Base-by-base conservation (phyloP, 768 basidiomycete species). In the Cyclocybe cylindracea region DNA sequence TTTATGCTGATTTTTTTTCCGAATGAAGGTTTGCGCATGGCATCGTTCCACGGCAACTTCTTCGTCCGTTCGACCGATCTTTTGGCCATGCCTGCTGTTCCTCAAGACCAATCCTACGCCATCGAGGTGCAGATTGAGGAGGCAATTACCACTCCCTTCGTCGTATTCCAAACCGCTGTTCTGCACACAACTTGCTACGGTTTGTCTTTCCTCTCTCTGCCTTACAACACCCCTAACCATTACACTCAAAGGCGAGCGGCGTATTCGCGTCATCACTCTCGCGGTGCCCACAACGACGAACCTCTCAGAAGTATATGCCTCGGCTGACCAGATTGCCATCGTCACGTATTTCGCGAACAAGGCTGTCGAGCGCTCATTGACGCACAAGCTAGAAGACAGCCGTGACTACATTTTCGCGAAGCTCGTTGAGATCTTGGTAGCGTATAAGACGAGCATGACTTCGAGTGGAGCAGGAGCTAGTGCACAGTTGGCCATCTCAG, bases 11-110 rank as follows among this genome's bases (percentile, higher is more conserved):
- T 47, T 6, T 42, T 39, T 4, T 49, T 59, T 33, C 45, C 18
- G 2, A 24, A 24, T 24, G 24, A 54, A 89, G 89, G 95, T 55
- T 74, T 98, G 40, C 88, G 94, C 44, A 93, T 98, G 94, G 87
- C 94, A 6, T 91, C 92, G 1, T 98, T 96, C 89, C 94, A 98
- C 61, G 96, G 96, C 55, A 98, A 98, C 75, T 97, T 98, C 78
- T 98, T 98, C 66, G 93, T 97, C 50, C 87, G 96, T 46, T 97
- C 94, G 18, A 98, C 96, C 16, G 96, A 98, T 70, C 82, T 98
- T 4, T 81, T 98, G 34, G 93, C 96, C 3, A 90, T 98, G 81
- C 94, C 96, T 2, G 88, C 94, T 7, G 95, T 98, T n/a, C 94
- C 96, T 11, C 85, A 90, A 61, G 94, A 98, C 62, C 91, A 97